phyloP scores from a whole-genome alignment of 306 rosid species.

The Dalbergia oliveri region DNA sequence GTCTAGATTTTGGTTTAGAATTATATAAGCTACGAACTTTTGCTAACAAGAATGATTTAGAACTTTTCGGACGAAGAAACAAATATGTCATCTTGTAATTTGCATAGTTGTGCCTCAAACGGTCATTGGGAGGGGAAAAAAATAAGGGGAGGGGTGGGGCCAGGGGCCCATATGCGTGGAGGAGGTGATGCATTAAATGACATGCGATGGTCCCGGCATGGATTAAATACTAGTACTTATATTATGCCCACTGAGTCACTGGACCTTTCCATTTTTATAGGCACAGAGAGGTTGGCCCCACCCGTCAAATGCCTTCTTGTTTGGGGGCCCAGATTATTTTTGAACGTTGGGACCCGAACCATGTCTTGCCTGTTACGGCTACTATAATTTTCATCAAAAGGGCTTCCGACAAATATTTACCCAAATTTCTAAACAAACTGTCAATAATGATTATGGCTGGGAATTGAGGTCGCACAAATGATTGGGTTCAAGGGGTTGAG shows the following conservation, averaged over 20 bases:
- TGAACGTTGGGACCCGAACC: conserved; percentile 60
- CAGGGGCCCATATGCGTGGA: neutral
- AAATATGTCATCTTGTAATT: neutral
- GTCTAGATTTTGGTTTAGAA: too few species aligned
- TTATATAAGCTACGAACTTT: too few species aligned
- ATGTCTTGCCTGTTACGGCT: neutral
- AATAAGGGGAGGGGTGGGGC: neutral
- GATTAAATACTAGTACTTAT: conserved; percentile 47
- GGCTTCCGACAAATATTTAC: conserved; percentile 25
- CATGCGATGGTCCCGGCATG: conserved; percentile 63
- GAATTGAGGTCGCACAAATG: too few species aligned
- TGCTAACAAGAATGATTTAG: neutral
- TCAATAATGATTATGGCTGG: conserved; percentile 38
- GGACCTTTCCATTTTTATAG: conserved; percentile 1
- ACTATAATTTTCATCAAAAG: neutral
- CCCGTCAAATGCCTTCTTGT: neutral
- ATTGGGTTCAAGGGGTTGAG: too few species aligned
- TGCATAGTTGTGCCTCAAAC: conserved; percentile 46
- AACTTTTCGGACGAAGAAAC: neutral
- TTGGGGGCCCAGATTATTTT: conserved; percentile 36
- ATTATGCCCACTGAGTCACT: neutral
- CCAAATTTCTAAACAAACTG: conserved; percentile 39
- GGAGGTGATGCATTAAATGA: conserved; percentile 16
- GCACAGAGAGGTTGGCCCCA: conserved; percentile 45
- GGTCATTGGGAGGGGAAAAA: conserved; percentile 41